These are phyloP conservation scores for Nicotiana undulata DNA, from an alignment of 257 asterid genomes.

Conservation along the genomic window DNA sequence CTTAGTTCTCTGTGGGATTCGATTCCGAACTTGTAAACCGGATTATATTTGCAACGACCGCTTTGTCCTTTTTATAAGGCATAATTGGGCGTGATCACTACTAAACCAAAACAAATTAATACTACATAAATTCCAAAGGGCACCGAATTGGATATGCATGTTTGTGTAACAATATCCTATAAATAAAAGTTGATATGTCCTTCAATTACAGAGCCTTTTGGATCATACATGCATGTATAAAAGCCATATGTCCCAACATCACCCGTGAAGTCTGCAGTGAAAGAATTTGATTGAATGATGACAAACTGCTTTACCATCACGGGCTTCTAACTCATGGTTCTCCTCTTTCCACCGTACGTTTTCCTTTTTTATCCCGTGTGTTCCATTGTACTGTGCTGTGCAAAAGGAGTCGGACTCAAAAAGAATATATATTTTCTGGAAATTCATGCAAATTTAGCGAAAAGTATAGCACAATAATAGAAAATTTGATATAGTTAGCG, in stretches of 20 bases:
- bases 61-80: too few relatives aligned
- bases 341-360: not conserved
- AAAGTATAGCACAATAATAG: not conserved
- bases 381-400: not conserved
- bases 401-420: not conserved
- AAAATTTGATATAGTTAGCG: not conserved
- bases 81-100: too few relatives aligned
- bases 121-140: too few relatives aligned
- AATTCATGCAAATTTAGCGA: not conserved
- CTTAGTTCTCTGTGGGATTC: too few relatives aligned
- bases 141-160: too few relatives aligned
- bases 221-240: too few relatives aligned
- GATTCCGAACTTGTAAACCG: too few relatives aligned
- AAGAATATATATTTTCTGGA: not conserved
- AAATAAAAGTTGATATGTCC: too few relatives aligned
- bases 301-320: not conserved
- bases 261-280: slow-evolving; percentile 3
- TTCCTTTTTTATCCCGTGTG: not conserved
- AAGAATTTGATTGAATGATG: not conserved
- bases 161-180: too few relatives aligned
- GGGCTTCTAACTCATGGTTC: not conserved
- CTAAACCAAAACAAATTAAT: too few relatives aligned
- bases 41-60: too few relatives aligned
- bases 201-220: too few relatives aligned
- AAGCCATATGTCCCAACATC: not conserved